These are phyloP conservation scores for Vanderwaltozyma verrucispora DNA, from an alignment of 805 yeast genomes.

Conservation along the genomic window DNA sequence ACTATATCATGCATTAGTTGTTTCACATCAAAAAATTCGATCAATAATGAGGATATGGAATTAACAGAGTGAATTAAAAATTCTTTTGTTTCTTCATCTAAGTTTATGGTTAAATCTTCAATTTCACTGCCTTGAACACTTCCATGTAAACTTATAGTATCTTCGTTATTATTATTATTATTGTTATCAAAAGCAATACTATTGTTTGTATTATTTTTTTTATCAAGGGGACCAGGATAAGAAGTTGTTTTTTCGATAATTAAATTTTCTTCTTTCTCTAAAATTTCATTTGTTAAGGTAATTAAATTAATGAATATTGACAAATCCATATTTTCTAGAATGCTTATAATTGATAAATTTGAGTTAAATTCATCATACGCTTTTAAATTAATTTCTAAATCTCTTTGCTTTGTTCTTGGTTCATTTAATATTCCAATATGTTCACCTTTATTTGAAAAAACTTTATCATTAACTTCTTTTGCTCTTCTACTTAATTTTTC, in stretches of 20 bases:
- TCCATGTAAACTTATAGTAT: too few relatives aligned
- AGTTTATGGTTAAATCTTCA: neutral
- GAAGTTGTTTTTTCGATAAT: neutral
- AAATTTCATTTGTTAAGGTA: constrained; percentile 1
- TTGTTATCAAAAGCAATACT: neutral
- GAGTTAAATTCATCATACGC: constrained; percentile 26
- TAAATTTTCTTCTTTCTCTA: neutral
- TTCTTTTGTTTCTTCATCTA: constrained; percentile 25
- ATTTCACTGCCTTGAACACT: too few relatives aligned
- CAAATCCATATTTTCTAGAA: constrained; percentile 26
- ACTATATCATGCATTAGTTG: constrained; percentile 59
- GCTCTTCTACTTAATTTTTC: constrained; percentile 16
- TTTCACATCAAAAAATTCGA: constrained; percentile 68
- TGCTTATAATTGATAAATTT: constrained; percentile 18
- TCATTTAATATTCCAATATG: constrained; percentile 7
- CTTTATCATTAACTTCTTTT: constrained; percentile 15
- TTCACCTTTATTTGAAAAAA: constrained; percentile 4
- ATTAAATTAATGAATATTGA: constrained; percentile 24
- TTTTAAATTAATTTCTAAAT: constrained; percentile 18
- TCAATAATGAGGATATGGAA: constrained; percentile 25
- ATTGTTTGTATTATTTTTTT: neutral
- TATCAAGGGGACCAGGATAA: neutral
- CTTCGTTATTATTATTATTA: neutral
- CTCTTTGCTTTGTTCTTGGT: constrained; percentile 8
- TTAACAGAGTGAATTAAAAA: constrained; percentile 24